These are phyloP conservation scores for Helichrysum umbraculigerum DNA, from an alignment of 129 eudicot species.

Conservation along the genomic window DNA sequence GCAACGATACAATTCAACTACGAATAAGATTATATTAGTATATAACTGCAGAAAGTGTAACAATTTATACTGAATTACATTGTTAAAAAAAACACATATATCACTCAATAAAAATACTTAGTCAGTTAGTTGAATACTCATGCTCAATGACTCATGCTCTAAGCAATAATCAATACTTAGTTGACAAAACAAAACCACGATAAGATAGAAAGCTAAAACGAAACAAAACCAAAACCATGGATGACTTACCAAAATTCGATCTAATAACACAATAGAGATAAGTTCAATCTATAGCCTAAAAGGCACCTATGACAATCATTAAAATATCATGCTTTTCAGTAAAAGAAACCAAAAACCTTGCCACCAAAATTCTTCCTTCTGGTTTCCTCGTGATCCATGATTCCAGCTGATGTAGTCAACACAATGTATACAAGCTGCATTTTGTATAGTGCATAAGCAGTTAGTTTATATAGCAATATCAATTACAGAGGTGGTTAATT, in stretches of 20 bases:
- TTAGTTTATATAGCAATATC: not conserved
- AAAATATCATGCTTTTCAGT: conserved; percentile 30
- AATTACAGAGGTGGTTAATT: not conserved
- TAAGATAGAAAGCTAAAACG: not conserved
- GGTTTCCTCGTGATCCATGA: conserved; percentile 79
- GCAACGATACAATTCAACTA: too few species aligned
- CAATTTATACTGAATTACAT: too few species aligned
- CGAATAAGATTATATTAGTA: too few species aligned
- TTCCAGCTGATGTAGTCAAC: conserved; percentile 75
- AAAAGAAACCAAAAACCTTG: conserved; percentile 78
- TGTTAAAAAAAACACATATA: too few species aligned
- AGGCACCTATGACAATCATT: conserved; percentile 2
- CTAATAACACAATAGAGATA: conserved; percentile 24
- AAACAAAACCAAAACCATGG: conserved; percentile 1
- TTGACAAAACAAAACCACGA: not conserved
- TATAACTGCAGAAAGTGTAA: too few species aligned
- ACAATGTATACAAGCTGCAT: conserved; percentile 70
- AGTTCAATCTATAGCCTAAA: conserved; percentile 9
- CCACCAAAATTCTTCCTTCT: conserved; percentile 77
- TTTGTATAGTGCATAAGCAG: not conserved
- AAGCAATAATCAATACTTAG: too few species aligned
- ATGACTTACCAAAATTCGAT: conserved; percentile 28
- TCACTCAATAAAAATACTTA: too few species aligned
- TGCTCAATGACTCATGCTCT: too few species aligned
- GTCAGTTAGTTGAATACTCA: not conserved